phyloP scores from a whole-genome alignment of 2,329 filamentous ascomycete genomes.

The Coniella lustricola region DNA sequence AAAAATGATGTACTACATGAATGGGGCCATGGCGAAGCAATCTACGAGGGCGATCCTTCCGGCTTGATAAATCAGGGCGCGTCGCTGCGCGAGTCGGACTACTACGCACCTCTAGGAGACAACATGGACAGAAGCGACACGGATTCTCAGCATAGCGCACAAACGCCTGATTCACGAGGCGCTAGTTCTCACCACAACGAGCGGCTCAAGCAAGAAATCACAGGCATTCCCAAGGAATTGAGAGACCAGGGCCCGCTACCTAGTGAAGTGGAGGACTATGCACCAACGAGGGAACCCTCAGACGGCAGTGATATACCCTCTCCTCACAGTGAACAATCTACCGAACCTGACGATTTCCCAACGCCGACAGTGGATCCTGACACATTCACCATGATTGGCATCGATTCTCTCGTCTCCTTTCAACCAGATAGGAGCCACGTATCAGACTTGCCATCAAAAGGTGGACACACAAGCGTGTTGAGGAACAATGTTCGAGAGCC shows the following conservation, averaged over 20 bases:
- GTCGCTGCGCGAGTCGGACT: constrained; percentile 7
- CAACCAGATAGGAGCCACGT: constrained; percentile 31
- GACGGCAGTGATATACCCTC: constrained; percentile 23
- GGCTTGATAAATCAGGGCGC: constrained; percentile 7
- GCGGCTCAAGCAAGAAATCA: neutral
- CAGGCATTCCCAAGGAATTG: neutral
- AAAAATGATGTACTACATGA: no score
- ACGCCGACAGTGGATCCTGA: constrained; percentile 32
- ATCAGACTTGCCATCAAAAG: constrained; percentile 37
- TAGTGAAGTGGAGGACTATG: constrained; percentile 7
- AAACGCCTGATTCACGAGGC: neutral
- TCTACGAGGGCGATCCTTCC: neutral
- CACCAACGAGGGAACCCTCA: constrained; percentile 10
- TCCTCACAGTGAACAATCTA: constrained; percentile 8
- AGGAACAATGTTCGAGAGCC: constrained; percentile 49
- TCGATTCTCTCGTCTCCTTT: constrained; percentile 47
- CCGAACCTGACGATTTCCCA: constrained; percentile 20
- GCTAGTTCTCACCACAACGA: no score
- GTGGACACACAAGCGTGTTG: constrained; percentile 49
- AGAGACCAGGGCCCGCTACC: constrained; percentile 7
- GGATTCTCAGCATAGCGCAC: neutral
- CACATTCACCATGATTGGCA: constrained; percentile 54
- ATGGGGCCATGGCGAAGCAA: no score
- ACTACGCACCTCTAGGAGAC: constrained; percentile 1
- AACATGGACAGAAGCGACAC: neutral